A percentile compares a stretch with the other conserved stretches of the same genome.
phyloP scores from a whole-genome alignment of 768 basidiomycete genomes.

The Mycena venus region DNA sequence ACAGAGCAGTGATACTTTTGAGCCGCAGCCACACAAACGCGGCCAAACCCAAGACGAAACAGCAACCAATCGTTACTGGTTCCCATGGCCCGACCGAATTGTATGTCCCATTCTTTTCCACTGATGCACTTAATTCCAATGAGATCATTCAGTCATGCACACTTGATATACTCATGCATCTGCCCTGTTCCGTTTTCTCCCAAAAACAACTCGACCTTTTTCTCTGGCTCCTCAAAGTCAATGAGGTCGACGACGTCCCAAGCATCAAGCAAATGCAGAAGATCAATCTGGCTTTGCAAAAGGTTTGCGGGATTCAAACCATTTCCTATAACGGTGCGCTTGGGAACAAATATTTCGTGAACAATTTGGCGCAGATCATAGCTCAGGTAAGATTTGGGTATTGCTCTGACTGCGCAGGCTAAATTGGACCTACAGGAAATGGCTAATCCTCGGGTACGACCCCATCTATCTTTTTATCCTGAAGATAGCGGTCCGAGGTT shows the following conservation, averaged over 20 bases:
- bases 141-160: background rate
- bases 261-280: background rate
- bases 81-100: background rate
- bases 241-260: background rate
- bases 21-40: too few species aligned
- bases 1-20: background rate
- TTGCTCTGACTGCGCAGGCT: background rate
- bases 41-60: background rate
- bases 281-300: background rate
- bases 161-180: background rate
- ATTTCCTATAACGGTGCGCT: background rate
- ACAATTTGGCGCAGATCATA: background rate
- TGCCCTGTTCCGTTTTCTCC: background rate
- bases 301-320: background rate
- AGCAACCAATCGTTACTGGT: background rate
- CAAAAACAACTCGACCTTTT: background rate
- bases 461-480: constrained; percentile 46
- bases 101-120: background rate
- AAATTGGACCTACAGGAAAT: constrained; percentile 43
- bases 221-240: background rate
- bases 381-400: background rate
- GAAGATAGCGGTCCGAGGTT: constrained; percentile 44
- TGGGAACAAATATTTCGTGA: background rate
- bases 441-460: constrained; percentile 48
- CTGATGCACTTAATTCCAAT: background rate